These are phyloP conservation scores for Chlamydomonas sp. DNA, from an alignment of 139 green algal species.

Conservation along the genomic window DNA sequence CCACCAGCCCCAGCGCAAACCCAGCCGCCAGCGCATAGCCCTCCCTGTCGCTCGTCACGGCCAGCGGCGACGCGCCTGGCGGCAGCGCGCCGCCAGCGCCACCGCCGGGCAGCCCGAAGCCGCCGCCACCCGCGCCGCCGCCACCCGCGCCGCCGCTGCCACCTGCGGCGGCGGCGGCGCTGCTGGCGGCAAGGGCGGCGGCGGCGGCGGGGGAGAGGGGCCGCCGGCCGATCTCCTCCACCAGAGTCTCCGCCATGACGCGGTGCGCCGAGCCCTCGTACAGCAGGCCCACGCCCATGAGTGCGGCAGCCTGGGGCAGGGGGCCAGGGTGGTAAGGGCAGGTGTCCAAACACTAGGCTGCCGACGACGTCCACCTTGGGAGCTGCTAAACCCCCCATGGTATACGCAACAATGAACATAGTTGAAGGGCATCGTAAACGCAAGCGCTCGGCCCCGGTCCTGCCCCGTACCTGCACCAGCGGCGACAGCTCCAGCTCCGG, in stretches of 20 bases:
- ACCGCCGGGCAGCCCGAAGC: not conserved
- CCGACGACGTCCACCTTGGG: no score
- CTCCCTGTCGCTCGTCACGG: slow-evolving; percentile 80
- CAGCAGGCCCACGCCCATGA: slow-evolving; percentile 91
- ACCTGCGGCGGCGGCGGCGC: not conserved
- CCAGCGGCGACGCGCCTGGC: slow-evolving; percentile 15
- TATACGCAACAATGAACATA: no score
- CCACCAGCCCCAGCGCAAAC: slow-evolving; percentile 91
- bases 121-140: slow-evolving; percentile 15
- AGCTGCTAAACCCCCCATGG: no score
- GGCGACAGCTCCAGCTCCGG: slow-evolving; percentile 94
- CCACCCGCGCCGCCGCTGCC: slow-evolving; percentile 1
- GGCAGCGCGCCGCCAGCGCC: slow-evolving; percentile 9
- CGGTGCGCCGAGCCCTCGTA: slow-evolving; percentile 89
- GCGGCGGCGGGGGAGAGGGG: slow-evolving; percentile 49
- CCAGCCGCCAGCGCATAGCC: slow-evolving; percentile 91
- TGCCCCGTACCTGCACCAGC: slow-evolving; percentile 73
- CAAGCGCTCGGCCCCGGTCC: not conserved
- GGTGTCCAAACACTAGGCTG: no score
- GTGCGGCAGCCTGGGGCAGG: slow-evolving; percentile 72
- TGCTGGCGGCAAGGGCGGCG: not conserved
- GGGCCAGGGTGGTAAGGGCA: not conserved
- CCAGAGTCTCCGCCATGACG: slow-evolving; percentile 88
- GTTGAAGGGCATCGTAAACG: not conserved
- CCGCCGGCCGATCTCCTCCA: slow-evolving; percentile 89